Evolutionary conservation across 495 filamentous ascomycete genomes (phyloP).

Genomic region (Friedmanniomyces simplex): DNA sequence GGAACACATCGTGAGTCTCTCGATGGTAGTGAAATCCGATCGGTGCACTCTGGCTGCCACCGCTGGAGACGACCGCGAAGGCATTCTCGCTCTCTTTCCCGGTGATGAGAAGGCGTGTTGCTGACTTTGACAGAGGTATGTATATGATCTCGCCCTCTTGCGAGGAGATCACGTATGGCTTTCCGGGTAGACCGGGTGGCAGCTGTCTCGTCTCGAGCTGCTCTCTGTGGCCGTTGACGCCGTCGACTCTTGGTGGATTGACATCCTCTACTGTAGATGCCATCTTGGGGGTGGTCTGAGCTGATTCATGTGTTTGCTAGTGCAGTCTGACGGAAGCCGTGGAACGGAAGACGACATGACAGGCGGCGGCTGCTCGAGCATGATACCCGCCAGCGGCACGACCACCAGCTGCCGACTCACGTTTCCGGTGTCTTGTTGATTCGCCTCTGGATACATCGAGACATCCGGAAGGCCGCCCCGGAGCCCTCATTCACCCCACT

Average conservation of each 20-base stretch:
- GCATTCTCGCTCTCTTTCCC: slow-evolving; percentile 13
- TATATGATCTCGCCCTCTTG: slow-evolving; percentile 13
- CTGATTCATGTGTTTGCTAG: neutral
- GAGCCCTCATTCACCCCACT: too few relatives aligned
- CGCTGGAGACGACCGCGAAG: slow-evolving; percentile 9
- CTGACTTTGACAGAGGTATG: slow-evolving; percentile 11
- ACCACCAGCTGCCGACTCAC: too few relatives aligned
- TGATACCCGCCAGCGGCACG: too few relatives aligned
- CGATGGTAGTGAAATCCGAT: slow-evolving; percentile 15
- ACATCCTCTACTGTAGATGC: neutral
- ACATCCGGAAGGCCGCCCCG: too few relatives aligned
- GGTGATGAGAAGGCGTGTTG: slow-evolving; percentile 9
- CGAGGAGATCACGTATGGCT: slow-evolving; percentile 6
- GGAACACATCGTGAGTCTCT: slow-evolving; percentile 16
- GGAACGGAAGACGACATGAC: too few relatives aligned
- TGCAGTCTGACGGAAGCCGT: neutral
- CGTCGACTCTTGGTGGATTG: neutral
- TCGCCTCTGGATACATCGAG: too few relatives aligned
- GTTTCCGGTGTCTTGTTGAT: too few relatives aligned
- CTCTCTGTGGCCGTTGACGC: neutral
- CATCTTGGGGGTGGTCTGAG: neutral
- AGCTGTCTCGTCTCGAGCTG: neutral
- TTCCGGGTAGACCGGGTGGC: slow-evolving; percentile 3
- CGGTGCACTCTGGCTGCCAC: slow-evolving; percentile 4
- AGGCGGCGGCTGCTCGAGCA: too few relatives aligned